Base-by-base conservation (phyloP, 352 stramenopile species). In the Blastocystis sp. region DNA sequence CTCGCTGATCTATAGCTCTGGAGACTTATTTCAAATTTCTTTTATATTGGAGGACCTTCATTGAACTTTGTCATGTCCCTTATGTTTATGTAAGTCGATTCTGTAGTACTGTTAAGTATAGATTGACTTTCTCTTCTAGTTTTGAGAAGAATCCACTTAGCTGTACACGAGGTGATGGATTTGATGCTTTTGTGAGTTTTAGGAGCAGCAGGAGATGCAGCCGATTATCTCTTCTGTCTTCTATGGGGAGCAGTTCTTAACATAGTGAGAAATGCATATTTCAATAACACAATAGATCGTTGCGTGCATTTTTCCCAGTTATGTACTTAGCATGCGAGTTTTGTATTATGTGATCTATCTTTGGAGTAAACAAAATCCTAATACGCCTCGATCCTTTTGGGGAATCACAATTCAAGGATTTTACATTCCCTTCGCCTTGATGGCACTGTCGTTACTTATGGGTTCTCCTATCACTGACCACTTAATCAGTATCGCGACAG, bases 171-270 rank as follows among this genome's bases (percentile, higher is more conserved):
- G 76, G 76, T 68, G 53, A n/a, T 9, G 4, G 18, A 54, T 16
- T 16, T 54, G 18, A 78, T n/a, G 7, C 53, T 39, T n/a, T 39
- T 39, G 54, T 39, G 16, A 30, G 47, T 39, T 26, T 18, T 88
- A 88, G 76, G 76, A 59, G 76, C 59, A n/a, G 76, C 76, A n/a
- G 76, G 76, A 54, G 76, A 88, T 88, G 43, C 59, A 20, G 76
- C 76, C 0, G 76, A 88, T 45, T 88, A 76, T 20, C 4, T 88
- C 20, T 88, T 88, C 43, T 39, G n/a, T 47, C 13, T 88, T 47
- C 24, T 88, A 18, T 88, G 76, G 76, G 76, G 76, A 20, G 59
- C 24, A 34, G 18, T 88, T n/a, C 43, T 88, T 6, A 76, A 73
- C 53, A 59, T 88, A 9, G 76, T 88, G 53, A 34, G 4, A 39